Conservation (phyloP, 139 green algal genomes). For the Coelastrella sp. region DNA sequence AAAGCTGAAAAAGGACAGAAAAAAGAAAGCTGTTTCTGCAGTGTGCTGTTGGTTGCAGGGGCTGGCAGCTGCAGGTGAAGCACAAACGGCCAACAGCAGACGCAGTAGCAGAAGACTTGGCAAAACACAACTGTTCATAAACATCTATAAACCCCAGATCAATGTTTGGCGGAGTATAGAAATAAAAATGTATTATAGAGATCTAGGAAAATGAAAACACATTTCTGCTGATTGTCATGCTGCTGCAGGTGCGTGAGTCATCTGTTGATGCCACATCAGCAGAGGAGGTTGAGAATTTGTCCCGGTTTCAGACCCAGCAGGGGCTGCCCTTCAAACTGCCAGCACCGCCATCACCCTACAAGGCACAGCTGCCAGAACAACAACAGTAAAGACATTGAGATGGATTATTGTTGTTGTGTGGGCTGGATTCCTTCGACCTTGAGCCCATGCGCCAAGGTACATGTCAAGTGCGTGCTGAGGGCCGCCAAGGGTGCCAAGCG, state of each 20-base stretch:
- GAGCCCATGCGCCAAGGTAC: too few relatives aligned
- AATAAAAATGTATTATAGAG: background rate
- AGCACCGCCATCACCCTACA: conserved; percentile 44
- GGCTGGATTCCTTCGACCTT: too few relatives aligned
- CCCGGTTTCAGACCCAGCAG: background rate
- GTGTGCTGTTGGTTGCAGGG: too few relatives aligned
- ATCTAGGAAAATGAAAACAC: background rate
- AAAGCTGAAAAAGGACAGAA: too few relatives aligned
- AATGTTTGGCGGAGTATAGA: background rate
- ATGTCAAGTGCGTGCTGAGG: too few relatives aligned
- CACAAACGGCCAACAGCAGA: background rate
- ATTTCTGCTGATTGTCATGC: too few relatives aligned
- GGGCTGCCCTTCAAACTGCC: conserved; percentile 38
- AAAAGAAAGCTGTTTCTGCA: too few relatives aligned
- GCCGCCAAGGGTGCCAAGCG: too few relatives aligned
- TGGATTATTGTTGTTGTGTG: too few relatives aligned
- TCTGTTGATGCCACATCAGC: background rate
- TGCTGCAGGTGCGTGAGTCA: background rate
- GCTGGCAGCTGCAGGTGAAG: background rate
- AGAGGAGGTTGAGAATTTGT: background rate
- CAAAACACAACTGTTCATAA: too few relatives aligned
- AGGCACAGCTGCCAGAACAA: background rate
- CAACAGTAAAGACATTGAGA: background rate
- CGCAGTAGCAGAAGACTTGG: too few relatives aligned
- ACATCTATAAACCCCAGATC: background rate